Percentiles rank a stretch among this genome's conserved stretches.
phyloP scores from a whole-genome alignment of 2,329 filamentous ascomycete species.

The Chalaropsis ovoidea region DNA sequence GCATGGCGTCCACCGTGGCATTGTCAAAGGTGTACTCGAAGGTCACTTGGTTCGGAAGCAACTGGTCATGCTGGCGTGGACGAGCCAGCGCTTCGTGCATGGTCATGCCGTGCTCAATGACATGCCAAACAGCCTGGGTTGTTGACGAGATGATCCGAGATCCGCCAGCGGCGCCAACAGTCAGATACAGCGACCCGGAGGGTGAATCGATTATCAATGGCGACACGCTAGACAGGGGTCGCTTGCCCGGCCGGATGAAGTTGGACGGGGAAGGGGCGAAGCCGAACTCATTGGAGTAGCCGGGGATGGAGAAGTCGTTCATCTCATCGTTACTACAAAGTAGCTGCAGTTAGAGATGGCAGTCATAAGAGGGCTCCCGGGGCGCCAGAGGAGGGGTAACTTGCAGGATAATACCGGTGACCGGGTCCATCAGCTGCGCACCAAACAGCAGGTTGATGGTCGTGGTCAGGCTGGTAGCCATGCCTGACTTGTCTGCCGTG shows the following conservation, averaged over 20 bases:
- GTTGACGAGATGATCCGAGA: constrained; percentile 74
- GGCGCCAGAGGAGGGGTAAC: constrained; percentile 25
- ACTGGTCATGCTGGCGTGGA: constrained; percentile 70
- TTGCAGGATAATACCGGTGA: constrained; percentile 68
- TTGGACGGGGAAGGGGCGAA: constrained; percentile 72
- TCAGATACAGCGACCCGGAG: constrained; percentile 54
- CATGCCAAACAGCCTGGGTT: constrained; percentile 61
- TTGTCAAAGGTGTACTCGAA: constrained; percentile 64
- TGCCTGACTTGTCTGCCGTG: constrained; percentile 58
- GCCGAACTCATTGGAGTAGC: constrained; percentile 67
- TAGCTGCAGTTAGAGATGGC: constrained; percentile 25
- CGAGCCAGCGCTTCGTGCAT: constrained; percentile 51
- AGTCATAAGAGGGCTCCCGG: neutral
- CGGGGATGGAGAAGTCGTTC: constrained; percentile 80
- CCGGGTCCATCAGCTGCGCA: constrained; percentile 63
- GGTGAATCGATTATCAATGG: constrained; percentile 62
- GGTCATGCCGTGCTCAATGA: constrained; percentile 54
- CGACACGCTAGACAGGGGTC: constrained; percentile 72
- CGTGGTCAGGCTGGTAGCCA: constrained; percentile 73
- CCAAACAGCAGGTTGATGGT: constrained; percentile 86
- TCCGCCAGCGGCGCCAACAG: constrained; percentile 68
- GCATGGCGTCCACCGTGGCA: constrained; percentile 52
- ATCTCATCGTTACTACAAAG: constrained; percentile 48
- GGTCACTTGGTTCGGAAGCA: constrained; percentile 57
- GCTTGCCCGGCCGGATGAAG: constrained; percentile 69